Base-by-base conservation (phyloP, 345 rosid genomes). In the Eucalyptus camaldulensis region DNA sequence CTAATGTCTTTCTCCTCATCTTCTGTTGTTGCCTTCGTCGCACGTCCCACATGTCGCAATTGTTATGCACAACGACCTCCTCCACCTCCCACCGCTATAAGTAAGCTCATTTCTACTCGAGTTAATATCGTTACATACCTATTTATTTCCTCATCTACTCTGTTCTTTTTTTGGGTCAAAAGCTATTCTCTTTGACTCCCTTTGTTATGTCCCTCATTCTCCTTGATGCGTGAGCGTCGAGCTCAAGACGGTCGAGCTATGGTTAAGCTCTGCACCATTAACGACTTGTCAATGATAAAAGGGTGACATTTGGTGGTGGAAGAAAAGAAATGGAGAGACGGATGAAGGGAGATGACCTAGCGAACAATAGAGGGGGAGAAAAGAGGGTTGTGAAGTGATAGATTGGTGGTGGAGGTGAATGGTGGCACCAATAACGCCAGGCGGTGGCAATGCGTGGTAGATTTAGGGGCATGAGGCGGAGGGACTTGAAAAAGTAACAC, bases 31-130 rank as follows among this genome's bases (percentile, higher is more conserved):
- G 80, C 43, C 1, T 31, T 33, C 13, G 13, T 37, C 4, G 7
- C 44, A 33, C 3, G 58, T 53, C 58, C 0, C 58, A 53, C 24
- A 53, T 1, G 3, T 69, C 4, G 7, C 13, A 8, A 2, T 33
- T 40, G 7, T 69, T 17, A 22, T 33, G 22, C 81, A 69, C 1
- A 1, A 69, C 4, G 4, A 19, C 81, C 81, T 33, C 81, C 81
- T 33, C 44, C 7, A 0, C 58, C 44, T 43, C 81, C 80, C 15
- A 9, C 7, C 2, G 11, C 25, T 33, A 2, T 37, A 13, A 33
- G 81, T 40, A 6, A 69, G 43, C 81, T 69, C 44, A 40, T 33
- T 69, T 69, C 81, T 72, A 72, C 27, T 72, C 80, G 31, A 8
- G 43, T 69, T 19, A 31, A 69, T 69, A 69, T 31, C 24, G 5